Evolutionary conservation across 192 early-diverging fungal genomes (phyloP).

Genomic region (Coemansia asiatica): DNA sequence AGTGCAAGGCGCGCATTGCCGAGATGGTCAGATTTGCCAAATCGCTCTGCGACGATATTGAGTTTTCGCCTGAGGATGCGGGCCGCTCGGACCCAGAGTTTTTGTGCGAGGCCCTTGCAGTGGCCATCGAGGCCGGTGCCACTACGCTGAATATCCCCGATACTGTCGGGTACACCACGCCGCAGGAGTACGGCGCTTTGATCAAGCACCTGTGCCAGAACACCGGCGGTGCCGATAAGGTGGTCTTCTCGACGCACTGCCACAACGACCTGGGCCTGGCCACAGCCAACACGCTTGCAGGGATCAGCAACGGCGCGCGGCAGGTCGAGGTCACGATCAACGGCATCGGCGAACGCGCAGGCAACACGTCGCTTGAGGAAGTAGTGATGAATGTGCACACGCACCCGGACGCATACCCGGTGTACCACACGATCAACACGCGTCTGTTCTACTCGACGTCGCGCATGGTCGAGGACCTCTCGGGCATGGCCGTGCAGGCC

Average conservation of each 20-base stretch:
- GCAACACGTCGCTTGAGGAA: slow-evolving; percentile 96
- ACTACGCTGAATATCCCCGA: slow-evolving; percentile 98
- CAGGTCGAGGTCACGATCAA: slow-evolving; percentile 98
- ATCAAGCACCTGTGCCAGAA: slow-evolving; percentile 80
- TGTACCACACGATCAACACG: slow-evolving; percentile 90
- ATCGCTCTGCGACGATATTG: slow-evolving; percentile 80
- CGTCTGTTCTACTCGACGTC: slow-evolving; percentile 83
- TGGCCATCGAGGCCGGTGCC: slow-evolving; percentile 87
- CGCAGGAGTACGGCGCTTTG: slow-evolving; percentile 83
- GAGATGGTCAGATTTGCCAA: slow-evolving; percentile 79
- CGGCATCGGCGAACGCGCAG: slow-evolving; percentile 98
- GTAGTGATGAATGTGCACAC: slow-evolving; percentile 94
- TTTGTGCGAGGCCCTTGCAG: slow-evolving; percentile 75
- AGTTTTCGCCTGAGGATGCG: slow-evolving; percentile 95
- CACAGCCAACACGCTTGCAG: slow-evolving; percentile 93
- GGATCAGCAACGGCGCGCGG: slow-evolving; percentile 85
- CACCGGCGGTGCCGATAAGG: slow-evolving; percentile 68
- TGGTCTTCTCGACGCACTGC: slow-evolving; percentile 93
- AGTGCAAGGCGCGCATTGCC: slow-evolving; percentile 80
- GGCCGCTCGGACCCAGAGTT: slow-evolving; percentile 89
- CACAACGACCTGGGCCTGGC: slow-evolving; percentile 97
- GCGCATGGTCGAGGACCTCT: slow-evolving; percentile 82
- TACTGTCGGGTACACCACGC: slow-evolving; percentile 94
- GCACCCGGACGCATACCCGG: slow-evolving; percentile 84
- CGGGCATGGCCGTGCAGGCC: slow-evolving; percentile 94